phyloP scores from a whole-genome alignment of 345 rosid genomes.

The Eucalyptus marginata region DNA sequence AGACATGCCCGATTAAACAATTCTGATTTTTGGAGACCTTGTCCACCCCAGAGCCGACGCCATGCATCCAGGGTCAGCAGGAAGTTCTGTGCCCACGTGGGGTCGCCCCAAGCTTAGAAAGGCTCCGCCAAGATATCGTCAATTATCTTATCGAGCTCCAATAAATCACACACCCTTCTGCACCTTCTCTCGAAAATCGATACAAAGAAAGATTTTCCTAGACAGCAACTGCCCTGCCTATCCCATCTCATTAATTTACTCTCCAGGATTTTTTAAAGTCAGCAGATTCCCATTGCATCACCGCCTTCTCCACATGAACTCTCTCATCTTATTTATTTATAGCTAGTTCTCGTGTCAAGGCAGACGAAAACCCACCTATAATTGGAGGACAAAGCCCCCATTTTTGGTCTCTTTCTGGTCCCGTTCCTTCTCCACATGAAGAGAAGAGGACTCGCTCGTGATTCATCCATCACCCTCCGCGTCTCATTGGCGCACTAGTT shows the following conservation, averaged over 20 bases:
- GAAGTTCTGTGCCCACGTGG: slow-evolving; percentile 1
- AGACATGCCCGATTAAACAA: neutral
- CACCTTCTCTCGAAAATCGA: neutral
- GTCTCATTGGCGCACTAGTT: neutral
- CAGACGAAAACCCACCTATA: neutral
- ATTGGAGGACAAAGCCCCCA: neutral
- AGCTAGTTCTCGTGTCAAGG: neutral
- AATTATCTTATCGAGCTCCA: neutral
- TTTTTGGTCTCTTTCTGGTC: neutral
- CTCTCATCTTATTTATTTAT: neutral
- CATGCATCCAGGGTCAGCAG: neutral
- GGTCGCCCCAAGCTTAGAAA: neutral
- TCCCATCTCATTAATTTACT: neutral
- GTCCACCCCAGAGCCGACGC: neutral
- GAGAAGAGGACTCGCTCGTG: neutral
- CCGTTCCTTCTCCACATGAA: neutral
- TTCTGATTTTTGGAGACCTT: neutral
- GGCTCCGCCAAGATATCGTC: neutral
- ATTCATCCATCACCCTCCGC: neutral
- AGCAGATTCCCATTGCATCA: neutral
- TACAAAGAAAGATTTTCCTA: neutral
- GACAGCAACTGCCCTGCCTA: neutral
- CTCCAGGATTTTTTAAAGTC: neutral
- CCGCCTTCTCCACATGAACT: neutral
- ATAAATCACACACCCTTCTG: neutral